Base-by-base conservation (phyloP, 495 filamentous ascomycete genomes). In the Aspergillus saccharolyticus region DNA sequence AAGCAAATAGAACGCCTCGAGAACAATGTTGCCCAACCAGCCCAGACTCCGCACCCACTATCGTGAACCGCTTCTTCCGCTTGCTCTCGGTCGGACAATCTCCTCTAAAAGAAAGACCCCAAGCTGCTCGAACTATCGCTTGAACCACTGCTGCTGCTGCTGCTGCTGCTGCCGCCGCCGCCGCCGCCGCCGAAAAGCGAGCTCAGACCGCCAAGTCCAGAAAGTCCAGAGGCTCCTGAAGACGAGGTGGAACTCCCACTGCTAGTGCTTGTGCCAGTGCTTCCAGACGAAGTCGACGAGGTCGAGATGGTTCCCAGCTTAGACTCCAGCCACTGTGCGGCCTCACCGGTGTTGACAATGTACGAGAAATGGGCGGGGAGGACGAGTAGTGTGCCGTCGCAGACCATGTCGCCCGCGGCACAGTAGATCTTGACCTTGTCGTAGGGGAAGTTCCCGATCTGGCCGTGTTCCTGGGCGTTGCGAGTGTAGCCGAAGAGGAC, bases 401-500 rank as follows among this genome's bases (percentile, higher is more conserved):
- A 83, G 24, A 83, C 79, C 54, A 77, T 55, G 54, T 84, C 82
- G 3, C 77, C 79, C 24, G 66, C 44, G 20, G 76, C 74, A 62
- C 83, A 85, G 59, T 80, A 77, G 42, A 83, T 77, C 58, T 78
- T 65, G 30, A 70, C 66, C 60, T 77, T 75, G 17, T 61, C 63
- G 6, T 64, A 52, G 25, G 75, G 72, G 58, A 80, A 81, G 53
- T 75, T 74, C 21, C 73, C 69, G 49, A 83, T 74, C 17, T 68
- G 64, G 1, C 77, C 74, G 21, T 65, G 59, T 54, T 83, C 73
- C 63, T 82, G 79, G 39, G 70, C 61, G 65, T 83, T 83, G 58
- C 81, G 76, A 43, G 82, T 84, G 60, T 83, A 80, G 4, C 83
- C 82, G 45, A 78, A 84, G 0, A 80, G 72, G n/a, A 81, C 75